phyloP scores from a whole-genome alignment of 495 filamentous ascomycete genomes.

The Thozetella sp. region DNA sequence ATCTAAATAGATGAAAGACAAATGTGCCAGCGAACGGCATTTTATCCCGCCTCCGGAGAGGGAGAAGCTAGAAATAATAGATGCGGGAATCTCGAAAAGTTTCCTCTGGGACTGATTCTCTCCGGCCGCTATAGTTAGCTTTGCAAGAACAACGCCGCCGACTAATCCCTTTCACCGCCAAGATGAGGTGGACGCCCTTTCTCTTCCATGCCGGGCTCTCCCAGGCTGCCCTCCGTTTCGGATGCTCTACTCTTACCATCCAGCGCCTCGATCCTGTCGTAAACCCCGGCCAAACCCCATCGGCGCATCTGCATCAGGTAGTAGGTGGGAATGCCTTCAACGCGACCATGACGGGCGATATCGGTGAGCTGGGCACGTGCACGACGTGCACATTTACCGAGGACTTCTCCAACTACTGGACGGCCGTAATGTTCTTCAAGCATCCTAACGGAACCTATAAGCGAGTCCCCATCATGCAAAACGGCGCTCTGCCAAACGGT shows the following conservation, averaged over 20 bases:
- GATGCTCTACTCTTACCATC: constrained; percentile 44
- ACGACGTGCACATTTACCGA: constrained; percentile 47
- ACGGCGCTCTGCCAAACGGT: constrained; percentile 40
- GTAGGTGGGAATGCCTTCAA: constrained; percentile 53
- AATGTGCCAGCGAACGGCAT: too few relatives aligned
- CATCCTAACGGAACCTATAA: constrained; percentile 51
- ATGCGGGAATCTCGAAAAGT: too few relatives aligned
- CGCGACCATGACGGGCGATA: constrained; percentile 44
- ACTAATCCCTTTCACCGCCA: too few relatives aligned
- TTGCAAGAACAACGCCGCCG: too few relatives aligned
- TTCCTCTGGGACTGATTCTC: too few relatives aligned
- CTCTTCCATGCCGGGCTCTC: constrained; percentile 36
- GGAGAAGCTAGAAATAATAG: too few relatives aligned
- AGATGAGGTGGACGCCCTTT: constrained; percentile 47
- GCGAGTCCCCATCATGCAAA: constrained; percentile 41
- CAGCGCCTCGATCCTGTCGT: constrained; percentile 49
- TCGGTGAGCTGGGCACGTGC: constrained; percentile 41
- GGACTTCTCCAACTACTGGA: constrained; percentile 52
- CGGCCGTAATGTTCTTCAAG: constrained; percentile 52
- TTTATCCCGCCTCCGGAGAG: too few relatives aligned
- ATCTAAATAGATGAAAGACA: too few relatives aligned
- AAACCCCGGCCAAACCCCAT: too few relatives aligned
- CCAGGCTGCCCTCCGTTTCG: constrained; percentile 45
- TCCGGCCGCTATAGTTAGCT: too few relatives aligned
- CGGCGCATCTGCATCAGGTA: constrained; percentile 49